Evolutionary conservation across 306 rosid species (phyloP), one percentile per base, ranked within the genome.

Genomic region (Dryas drummondii): DNA sequence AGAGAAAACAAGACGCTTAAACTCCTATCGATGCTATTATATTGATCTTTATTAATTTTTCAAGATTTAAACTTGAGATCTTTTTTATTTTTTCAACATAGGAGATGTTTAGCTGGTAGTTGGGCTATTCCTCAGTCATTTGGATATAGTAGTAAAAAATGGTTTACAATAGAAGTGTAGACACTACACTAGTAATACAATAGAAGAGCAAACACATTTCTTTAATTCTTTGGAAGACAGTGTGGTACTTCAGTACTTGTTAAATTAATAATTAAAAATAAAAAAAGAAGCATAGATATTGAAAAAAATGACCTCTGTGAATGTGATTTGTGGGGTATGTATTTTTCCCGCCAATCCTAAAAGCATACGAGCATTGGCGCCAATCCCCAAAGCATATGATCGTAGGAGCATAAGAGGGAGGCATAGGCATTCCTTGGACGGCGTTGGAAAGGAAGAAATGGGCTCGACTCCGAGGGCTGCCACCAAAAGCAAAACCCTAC

Each of bases 401-500:
- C 7, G 15, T 22, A 2, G 2, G 42, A 26, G 64, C 41, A 1
- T 5, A 22, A 26, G 59, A n/a, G 37, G 37, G 37, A 32, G 37
- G 37, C 37, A 32, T 1, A 32, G 59, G 59, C 59, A 54, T n/a
- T 54, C 27, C 2, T 53, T 17, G 8, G 17, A 4, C 2, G 57
- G 57, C 42, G 64, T 58, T 27, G 4, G 40, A 58, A 26, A 10
- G 11, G n/a, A 40, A 48, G 46, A n/a, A 32, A 32, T 32, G 37
- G 37, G 37, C 3, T 32, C 37, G 37, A 32, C 37, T 32, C 37
- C 37, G 37, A 32, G 3, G 37, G 37, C 37, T 32, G 37, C 37
- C 37, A 32, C 37, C 22, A 56, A 67, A 67, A 55, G 17, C 68
- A 90, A 82, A 87, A 84, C 84, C 92, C 88, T 87, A 70, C 69